Percentiles rank a stretch among this genome's conserved stretches.
phyloP scores from a whole-genome alignment of 2,329 filamentous ascomycete genomes.

The Beauveria sp. region DNA sequence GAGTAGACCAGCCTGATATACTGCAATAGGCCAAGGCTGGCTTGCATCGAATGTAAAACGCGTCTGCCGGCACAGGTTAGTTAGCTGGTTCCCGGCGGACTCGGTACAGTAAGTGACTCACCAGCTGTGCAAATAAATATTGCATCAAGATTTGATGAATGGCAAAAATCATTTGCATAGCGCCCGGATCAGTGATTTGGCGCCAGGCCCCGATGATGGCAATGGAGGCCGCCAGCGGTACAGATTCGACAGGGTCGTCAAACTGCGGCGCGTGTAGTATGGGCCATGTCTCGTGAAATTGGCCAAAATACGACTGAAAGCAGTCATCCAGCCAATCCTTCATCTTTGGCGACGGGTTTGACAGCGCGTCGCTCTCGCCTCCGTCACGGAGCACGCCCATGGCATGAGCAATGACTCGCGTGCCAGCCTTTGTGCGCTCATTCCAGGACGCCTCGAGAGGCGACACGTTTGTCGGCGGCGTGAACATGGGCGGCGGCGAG shows the following conservation, averaged over 20 bases:
- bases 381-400: slow-evolving; percentile 2
- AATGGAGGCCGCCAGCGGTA: slow-evolving; percentile 22
- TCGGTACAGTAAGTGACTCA: not conserved
- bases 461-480: not conserved
- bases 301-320: slow-evolving; percentile 28
- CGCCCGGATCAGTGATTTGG: slow-evolving; percentile 17
- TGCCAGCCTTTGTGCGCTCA: slow-evolving; percentile 2
- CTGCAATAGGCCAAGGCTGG: slow-evolving; percentile 2
- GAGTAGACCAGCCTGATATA: slow-evolving; percentile 4
- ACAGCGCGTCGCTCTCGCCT: slow-evolving; percentile 3
- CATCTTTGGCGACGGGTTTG: slow-evolving; percentile 9
- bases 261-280: slow-evolving; percentile 31
- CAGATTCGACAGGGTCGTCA: slow-evolving; percentile 21
- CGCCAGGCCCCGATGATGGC: slow-evolving; percentile 34
- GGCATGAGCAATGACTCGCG: slow-evolving; percentile 5
- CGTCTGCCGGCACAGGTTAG: not conserved
- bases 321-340: slow-evolving; percentile 17
- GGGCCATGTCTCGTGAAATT: slow-evolving; percentile 35
- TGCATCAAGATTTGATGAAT: slow-evolving; percentile 10
- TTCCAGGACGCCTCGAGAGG: not conserved
- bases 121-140: slow-evolving; percentile 7
- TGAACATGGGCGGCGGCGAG: not conserved
- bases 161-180: slow-evolving; percentile 4
- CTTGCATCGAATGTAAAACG: slow-evolving; percentile 7
- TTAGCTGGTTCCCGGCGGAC: not conserved